phyloP scores from a whole-genome alignment of 2,329 filamentous ascomycete species.

The Ceratocystiopsis sp. region DNA sequence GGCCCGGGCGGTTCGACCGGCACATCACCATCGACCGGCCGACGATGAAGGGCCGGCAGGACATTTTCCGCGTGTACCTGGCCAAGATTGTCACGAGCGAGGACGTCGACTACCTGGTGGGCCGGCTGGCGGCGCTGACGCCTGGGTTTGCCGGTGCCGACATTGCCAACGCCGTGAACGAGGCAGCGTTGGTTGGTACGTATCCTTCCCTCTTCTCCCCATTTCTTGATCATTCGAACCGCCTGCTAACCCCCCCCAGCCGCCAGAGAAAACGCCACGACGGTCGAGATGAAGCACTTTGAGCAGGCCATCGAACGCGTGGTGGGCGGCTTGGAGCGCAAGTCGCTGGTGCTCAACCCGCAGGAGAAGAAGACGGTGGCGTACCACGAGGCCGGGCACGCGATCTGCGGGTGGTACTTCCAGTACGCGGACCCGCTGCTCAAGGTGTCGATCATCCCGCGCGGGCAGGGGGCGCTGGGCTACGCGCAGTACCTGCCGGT shows the following conservation, averaged over 20 bases:
- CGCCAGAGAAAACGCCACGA: conserved; percentile 63
- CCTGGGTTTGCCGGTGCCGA: conserved; percentile 95
- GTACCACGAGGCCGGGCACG: conserved; percentile 70
- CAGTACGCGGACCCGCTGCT: conserved; percentile 90
- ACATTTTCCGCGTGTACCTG: conserved; percentile 90
- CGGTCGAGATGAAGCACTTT: conserved; percentile 78
- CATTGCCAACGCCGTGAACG: conserved; percentile 96
- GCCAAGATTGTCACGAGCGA: conserved; percentile 89
- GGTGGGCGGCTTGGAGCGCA: conserved; percentile 91
- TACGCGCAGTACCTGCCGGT: conserved; percentile 95
- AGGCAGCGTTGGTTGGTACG: conserved; percentile 88
- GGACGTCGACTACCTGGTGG: conserved; percentile 73
- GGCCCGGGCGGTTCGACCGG: conserved; percentile 89
- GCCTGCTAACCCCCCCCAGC: conserved; percentile 35
- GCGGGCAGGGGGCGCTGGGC: conserved; percentile 80
- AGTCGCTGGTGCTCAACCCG: conserved; percentile 81
- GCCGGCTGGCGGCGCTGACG: conserved; percentile 78
- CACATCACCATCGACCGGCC: conserved; percentile 91
- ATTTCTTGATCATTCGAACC: not conserved
- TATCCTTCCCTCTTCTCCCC: conserved; percentile 7
- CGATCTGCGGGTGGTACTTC: conserved; percentile 97
- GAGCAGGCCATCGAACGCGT: conserved; percentile 97
- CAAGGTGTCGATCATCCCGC: conserved; percentile 96
- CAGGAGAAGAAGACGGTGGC: conserved; percentile 61
- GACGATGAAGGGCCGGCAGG: conserved; percentile 90